Conservation (phyloP, 2,329 filamentous ascomycete species). For the Epichloe typhina region DNA sequence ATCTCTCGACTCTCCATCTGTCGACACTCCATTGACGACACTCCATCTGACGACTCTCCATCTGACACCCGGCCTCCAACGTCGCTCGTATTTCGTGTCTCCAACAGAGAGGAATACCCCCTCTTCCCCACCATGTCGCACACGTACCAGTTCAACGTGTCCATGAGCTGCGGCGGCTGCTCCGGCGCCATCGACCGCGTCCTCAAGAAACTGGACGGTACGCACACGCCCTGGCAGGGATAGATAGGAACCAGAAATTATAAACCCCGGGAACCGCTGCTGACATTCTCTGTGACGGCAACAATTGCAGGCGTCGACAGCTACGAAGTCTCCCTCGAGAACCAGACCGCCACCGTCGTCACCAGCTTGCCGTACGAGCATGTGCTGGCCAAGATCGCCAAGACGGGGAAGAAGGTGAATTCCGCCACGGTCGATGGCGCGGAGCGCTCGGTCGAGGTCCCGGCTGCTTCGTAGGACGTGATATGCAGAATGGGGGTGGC, state of each 20-base stretch:
- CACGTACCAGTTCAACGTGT: slow-evolving; percentile 89
- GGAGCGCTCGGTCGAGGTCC: slow-evolving; percentile 35
- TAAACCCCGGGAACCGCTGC: neutral
- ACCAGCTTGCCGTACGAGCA: slow-evolving; percentile 64
- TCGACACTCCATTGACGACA: no score
- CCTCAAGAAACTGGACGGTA: slow-evolving; percentile 83
- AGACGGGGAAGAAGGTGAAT: slow-evolving; percentile 90
- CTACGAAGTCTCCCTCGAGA: slow-evolving; percentile 82
- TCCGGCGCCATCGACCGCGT: slow-evolving; percentile 87
- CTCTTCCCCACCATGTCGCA: slow-evolving; percentile 47
- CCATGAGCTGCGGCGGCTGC: slow-evolving; percentile 93
- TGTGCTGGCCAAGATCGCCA: slow-evolving; percentile 78
- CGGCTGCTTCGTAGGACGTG: slow-evolving; percentile 13
- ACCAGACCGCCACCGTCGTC: slow-evolving; percentile 67
- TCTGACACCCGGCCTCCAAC: no score
- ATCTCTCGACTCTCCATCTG: no score
- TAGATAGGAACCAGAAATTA: no score
- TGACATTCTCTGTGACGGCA: neutral
- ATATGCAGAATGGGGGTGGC: neutral
- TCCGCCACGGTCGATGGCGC: slow-evolving; percentile 59
- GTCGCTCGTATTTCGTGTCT: neutral
- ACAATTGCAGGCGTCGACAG: slow-evolving; percentile 58
- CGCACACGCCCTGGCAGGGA: slow-evolving; percentile 14
- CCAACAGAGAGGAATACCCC: neutral
- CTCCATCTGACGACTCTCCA: no score